Percentiles rank a stretch among this genome's conserved stretches.
Conservation (phyloP, 75 land plant genomes). For the Sequoia sempervirens region DNA sequence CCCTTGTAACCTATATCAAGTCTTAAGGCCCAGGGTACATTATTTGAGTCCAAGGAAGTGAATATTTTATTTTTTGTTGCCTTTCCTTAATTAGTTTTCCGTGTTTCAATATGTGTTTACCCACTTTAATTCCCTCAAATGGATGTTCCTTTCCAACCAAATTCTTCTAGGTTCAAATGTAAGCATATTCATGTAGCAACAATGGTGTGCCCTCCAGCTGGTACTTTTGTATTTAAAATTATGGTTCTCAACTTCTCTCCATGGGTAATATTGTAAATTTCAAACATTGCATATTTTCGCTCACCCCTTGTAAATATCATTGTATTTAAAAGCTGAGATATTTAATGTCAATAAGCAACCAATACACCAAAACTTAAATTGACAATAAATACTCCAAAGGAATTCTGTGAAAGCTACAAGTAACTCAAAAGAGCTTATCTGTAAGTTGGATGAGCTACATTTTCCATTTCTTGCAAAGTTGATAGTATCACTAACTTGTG, state of each 20-base stretch:
- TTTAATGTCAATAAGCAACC: no score
- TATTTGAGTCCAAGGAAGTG: background rate
- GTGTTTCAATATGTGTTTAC: background rate
- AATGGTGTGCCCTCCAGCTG: background rate
- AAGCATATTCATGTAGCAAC: background rate
- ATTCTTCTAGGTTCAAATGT: no score
- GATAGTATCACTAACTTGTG: no score
- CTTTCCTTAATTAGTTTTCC: background rate
- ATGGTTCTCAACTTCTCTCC: background rate
- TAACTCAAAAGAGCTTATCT: no score
- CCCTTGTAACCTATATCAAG: background rate
- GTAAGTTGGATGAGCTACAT: no score
- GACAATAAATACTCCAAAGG: no score
- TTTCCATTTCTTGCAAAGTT: no score
- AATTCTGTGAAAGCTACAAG: no score
- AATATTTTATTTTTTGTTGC: background rate
- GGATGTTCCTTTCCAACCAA: no score
- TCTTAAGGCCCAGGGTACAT: conserved; percentile 8
- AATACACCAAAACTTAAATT: no score
- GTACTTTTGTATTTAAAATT: background rate
- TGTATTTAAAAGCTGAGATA: background rate
- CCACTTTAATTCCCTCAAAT: background rate
- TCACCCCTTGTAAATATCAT: background rate
- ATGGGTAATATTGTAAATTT: background rate
- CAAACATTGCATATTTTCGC: background rate